A percentile compares a stretch with the other conserved stretches of the same genome.
Evolutionary conservation across 2,329 filamentous ascomycete genomes (phyloP).

Genomic region (Exophiala bonariae): DNA sequence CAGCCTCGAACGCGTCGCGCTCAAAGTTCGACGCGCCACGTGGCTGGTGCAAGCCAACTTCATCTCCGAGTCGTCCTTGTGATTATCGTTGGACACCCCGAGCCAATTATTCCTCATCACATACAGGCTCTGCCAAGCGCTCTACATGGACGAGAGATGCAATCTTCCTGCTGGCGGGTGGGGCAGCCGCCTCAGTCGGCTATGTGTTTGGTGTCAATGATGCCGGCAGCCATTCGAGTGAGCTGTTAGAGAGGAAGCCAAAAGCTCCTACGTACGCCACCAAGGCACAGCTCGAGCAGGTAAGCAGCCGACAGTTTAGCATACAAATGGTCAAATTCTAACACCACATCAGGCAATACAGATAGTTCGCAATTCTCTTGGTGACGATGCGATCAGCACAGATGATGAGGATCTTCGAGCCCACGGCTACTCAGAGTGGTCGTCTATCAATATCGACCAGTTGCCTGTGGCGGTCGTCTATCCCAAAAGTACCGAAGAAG

Average conservation of each 20-base stretch:
- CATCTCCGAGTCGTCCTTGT: too few species aligned
- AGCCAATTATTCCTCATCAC: neutral
- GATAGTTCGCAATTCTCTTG: constrained; percentile 47
- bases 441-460: constrained; percentile 63
- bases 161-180: constrained; percentile 48
- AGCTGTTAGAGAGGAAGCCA: constrained; percentile 26
- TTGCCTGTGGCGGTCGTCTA: constrained; percentile 67
- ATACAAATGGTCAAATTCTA: too few species aligned
- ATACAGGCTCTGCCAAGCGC: constrained; percentile 34
- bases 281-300: constrained; percentile 40
- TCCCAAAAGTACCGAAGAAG: constrained; percentile 64
- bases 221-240: constrained; percentile 32
- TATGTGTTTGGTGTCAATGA: constrained; percentile 52
- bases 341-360: constrained; percentile 38
- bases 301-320: constrained; percentile 34
- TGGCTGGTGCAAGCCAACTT: too few species aligned
- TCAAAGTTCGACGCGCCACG: too few species aligned
- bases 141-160: constrained; percentile 44
- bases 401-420: constrained; percentile 64
- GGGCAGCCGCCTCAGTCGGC: constrained; percentile 51
- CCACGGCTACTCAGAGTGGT: constrained; percentile 72
- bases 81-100: neutral
- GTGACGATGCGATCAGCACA: constrained; percentile 61
- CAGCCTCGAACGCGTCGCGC: too few species aligned
- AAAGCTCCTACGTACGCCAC: constrained; percentile 40